Evolutionary conservation across 129 eudicot species (phyloP).

Genomic region (Erigeron canadensis): DNA sequence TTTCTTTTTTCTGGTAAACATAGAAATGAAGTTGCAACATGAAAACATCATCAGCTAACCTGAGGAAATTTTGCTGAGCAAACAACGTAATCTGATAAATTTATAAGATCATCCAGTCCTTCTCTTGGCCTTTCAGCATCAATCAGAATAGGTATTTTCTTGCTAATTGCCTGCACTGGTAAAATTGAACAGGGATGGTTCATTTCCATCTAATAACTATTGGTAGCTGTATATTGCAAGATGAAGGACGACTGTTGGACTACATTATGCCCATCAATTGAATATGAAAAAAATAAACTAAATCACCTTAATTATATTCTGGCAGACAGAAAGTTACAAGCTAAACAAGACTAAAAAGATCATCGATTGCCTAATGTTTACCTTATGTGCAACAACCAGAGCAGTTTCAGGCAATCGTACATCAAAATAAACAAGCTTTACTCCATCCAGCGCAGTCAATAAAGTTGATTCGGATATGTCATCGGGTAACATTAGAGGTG

Average conservation of each 20-base stretch:
- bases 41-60: slow-evolving; percentile 43
- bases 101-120: slow-evolving; percentile 73
- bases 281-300: neutral
- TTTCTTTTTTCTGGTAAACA: neutral
- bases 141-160: slow-evolving; percentile 70
- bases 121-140: slow-evolving; percentile 93
- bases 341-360: slow-evolving; percentile 4
- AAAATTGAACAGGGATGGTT: slow-evolving; percentile 34
- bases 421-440: slow-evolving; percentile 77
- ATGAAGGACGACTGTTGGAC: neutral
- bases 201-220: slow-evolving; percentile 16
- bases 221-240: neutral
- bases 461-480: slow-evolving; percentile 65
- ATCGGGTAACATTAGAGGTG: slow-evolving; percentile 79
- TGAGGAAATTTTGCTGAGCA: slow-evolving; percentile 91
- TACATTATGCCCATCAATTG: neutral
- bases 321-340: neutral
- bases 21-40: neutral
- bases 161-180: slow-evolving; percentile 87
- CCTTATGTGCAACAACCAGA: slow-evolving; percentile 74
- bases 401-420: slow-evolving; percentile 84
- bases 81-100: slow-evolving; percentile 57
- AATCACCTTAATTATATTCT: neutral
- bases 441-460: slow-evolving; percentile 67
- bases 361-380: slow-evolving; percentile 33